These are phyloP conservation scores for Eucalyptus decipiens DNA, from an alignment of 345 rosid genomes.

Conservation along the genomic window DNA sequence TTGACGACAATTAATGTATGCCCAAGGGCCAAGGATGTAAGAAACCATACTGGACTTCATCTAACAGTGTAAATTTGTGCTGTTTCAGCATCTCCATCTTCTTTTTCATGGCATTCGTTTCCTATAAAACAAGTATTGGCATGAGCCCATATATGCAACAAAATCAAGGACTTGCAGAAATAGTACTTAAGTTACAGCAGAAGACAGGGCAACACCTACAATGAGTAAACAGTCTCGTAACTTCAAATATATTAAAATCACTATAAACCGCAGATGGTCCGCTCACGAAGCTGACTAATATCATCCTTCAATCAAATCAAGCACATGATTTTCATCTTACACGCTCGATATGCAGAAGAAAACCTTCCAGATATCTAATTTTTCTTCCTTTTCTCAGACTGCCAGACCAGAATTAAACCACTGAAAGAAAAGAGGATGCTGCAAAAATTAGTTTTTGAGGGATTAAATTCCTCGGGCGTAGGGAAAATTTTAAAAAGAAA, in stretches of 20 bases:
- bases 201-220: not conserved
- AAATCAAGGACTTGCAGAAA: not conserved
- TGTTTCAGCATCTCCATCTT: conserved; percentile 52
- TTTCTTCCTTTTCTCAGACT: not conserved
- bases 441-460: not conserved
- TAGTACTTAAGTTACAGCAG: not conserved
- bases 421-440: not conserved
- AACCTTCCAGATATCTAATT: not conserved
- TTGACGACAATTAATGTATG: not conserved
- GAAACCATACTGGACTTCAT: conserved; percentile 65
- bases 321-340: not conserved
- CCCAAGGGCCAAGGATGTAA: not conserved
- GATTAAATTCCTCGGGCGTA: not conserved
- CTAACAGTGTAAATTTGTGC: conserved; percentile 24
- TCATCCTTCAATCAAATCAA: not conserved
- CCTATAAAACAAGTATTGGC: conserved; percentile 24
- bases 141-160: not conserved
- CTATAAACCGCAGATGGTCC: not conserved
- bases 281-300: not conserved
- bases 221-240: not conserved
- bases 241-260: not conserved
- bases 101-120: conserved; percentile 37
- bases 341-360: not conserved
- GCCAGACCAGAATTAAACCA: not conserved
- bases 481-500: not conserved